These are phyloP conservation scores for Babesia ovis DNA, from an alignment of 169 alveolate genomes.

Conservation along the genomic window DNA sequence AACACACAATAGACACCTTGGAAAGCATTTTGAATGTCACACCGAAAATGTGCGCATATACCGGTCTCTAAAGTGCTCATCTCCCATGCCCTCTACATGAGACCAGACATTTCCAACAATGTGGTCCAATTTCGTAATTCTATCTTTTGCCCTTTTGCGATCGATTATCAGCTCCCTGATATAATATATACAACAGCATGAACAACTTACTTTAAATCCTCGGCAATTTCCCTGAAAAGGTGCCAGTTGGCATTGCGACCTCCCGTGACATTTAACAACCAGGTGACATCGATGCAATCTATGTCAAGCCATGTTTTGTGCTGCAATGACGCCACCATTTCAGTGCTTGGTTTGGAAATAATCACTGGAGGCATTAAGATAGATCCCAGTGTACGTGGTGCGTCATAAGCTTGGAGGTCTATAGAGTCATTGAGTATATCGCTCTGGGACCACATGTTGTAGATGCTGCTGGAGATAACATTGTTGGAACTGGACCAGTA, in stretches of 20 bases:
- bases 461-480: background rate
- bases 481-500: background rate
- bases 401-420: slow-evolving; percentile 1
- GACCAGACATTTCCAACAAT: slow-evolving; percentile 84
- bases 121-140: slow-evolving; percentile 78
- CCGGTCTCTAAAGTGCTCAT: background rate
- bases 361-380: background rate
- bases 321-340: no score
- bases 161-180: slow-evolving; percentile 78
- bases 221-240: slow-evolving; percentile 77
- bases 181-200: background rate
- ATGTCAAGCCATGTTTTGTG: slow-evolving; percentile 87
- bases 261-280: slow-evolving; percentile 74
- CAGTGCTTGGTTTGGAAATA: slow-evolving; percentile 27
- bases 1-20: no score
- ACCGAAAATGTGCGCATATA: no score
- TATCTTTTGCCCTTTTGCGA: slow-evolving; percentile 81
- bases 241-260: slow-evolving; percentile 77
- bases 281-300: slow-evolving; percentile 84
- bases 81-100: slow-evolving; percentile 57
- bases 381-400: background rate
- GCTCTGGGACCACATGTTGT: background rate
- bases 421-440: background rate
- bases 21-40: no score
- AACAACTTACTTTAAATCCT: slow-evolving; percentile 70